Evolutionary conservation across 768 basidiomycete species (phyloP), one percentile per base, ranked within the genome.

Genomic region (Arthromyces matolae): DNA sequence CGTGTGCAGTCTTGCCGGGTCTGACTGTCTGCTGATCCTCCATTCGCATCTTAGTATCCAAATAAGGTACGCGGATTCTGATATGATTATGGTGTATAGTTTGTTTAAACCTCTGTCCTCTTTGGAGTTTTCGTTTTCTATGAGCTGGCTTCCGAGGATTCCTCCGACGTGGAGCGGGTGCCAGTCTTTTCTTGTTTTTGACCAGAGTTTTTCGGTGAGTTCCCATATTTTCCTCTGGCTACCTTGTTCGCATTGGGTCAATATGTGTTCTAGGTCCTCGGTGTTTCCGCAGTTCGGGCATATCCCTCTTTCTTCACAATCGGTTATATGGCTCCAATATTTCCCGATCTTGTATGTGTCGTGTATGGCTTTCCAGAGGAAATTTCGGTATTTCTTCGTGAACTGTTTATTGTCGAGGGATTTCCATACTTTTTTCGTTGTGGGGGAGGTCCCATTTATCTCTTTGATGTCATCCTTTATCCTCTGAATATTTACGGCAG

Each of bases 241-340:
- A 1, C 53, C 46, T 0, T 42, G 50, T 38, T 27, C 27, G 39
- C 68, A 69, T 20, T 64, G 45, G 0, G 42, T 50, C 1, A 68
- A 53, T 5, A 67, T 66, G 29, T 66, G 67, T 8, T 60, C 56
- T 50, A 70, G 55, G 8, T 58, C 29, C 38, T 69, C 68, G 10
- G 10, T 46, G 0, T 22, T 45, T 0, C 29, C 22, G 25, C 63
- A 63, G 1, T 41, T 28, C 0, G 13, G 22, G 49, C 66, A 67
- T 5, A 0, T 12, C 20, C 46, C 47, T 29, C 49, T 28, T 0
- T 35, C 4, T 40, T 57, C 50, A n/a, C 9, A 53, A 6, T 37
- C 50, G 0, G 50, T 50, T 10, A 61, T 59, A 0, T 53, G 49
- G 1, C 19, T 7, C 67, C 64, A 70, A 53, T 54, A 65, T 2